Evolutionary conservation across 2,329 filamentous ascomycete genomes (phyloP), one percentile per base, ranked within the genome.

Genomic region (Aspergillus aculeatinus): DNA sequence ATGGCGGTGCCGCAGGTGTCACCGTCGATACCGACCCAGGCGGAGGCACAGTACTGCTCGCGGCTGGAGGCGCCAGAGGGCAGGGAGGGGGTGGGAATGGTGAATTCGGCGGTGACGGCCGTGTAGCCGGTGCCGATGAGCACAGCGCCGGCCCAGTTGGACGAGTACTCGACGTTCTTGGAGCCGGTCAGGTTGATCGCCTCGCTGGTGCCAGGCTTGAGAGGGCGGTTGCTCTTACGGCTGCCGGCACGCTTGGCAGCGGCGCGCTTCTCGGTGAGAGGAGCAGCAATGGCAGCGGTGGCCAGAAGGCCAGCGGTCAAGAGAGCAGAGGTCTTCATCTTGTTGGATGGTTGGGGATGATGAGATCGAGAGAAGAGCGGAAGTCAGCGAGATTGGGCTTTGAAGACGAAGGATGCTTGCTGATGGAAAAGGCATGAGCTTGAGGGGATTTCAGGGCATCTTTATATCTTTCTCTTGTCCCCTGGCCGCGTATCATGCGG

Each of bases 141-240:
- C n/a, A 86, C 81, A 2, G 83, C 84, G 48, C 85, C 85, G 3
- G 83, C 82, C 85, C 84, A 86, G 76, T 86, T 86, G 63, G 73
- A 75, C 55, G 74, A 79, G 74, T 86, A 85, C 27, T 78, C 65
- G 19, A 79, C 79, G 16, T 84, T 70, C 39, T 21, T 35, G 42
- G 23, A 33, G 11, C 39, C 42, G n/a, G 47, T 55, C 27, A 55
- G 44, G 25, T 27, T 35, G 10, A 55, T 44, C 5, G 48, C 53
- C 27, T 55, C 53, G 27, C 23, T 55, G 53, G 53, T 55, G 53
- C 53, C 53, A 12, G 53, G 53, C 53, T 55, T 55, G 27, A 55
- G 48, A 47, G 53, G 53, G 16, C 27, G 53, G 53, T 55, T 55
- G 53, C 53, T 55, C 27, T 55, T 44, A 27, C 53, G 53, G 42